Evolutionary conservation across 2,329 filamentous ascomycete species (phyloP).

Genomic region (Cyclaneusma minus): DNA sequence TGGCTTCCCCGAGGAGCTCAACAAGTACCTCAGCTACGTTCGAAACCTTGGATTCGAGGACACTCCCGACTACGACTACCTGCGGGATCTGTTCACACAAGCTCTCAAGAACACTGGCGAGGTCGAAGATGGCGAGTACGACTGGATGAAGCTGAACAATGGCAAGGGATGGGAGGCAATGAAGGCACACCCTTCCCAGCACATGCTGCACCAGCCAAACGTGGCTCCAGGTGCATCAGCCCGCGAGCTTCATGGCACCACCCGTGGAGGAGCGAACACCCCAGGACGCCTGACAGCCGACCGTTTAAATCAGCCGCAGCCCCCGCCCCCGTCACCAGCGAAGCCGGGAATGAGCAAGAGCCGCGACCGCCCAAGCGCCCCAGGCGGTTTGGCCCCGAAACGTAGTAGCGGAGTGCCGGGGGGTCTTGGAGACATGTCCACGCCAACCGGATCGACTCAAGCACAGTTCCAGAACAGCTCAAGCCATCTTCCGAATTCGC

Average conservation of each 20-base stretch:
- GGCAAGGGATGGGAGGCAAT: constrained; percentile 83
- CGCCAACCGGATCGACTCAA: constrained; percentile 80
- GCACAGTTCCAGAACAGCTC: constrained; percentile 95
- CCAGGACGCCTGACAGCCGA: constrained; percentile 51
- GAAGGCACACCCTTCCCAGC: constrained; percentile 52
- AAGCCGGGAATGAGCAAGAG: constrained; percentile 62
- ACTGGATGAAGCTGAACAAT: constrained; percentile 97
- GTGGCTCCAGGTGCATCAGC: constrained; percentile 66
- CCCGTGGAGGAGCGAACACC: constrained; percentile 43
- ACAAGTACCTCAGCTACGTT: constrained; percentile 93
- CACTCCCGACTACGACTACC: constrained; percentile 94
- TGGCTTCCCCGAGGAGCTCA: constrained; percentile 92
- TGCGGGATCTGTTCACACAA: constrained; percentile 91
- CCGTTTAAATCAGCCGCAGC: constrained; percentile 90
- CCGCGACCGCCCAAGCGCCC: constrained; percentile 58
- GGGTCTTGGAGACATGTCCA: constrained; percentile 61
- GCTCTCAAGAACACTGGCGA: constrained; percentile 88
- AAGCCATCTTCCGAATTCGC: constrained; percentile 62
- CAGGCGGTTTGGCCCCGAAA: constrained; percentile 58
- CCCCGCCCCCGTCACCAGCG: constrained; percentile 73
- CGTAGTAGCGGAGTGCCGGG: constrained; percentile 57
- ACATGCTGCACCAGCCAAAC: constrained; percentile 63
- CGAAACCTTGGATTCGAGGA: constrained; percentile 97
- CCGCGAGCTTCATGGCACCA: constrained; percentile 67
- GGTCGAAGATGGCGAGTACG: constrained; percentile 94